phyloP scores from a whole-genome alignment of 192 early-diverging fungal genomes.

The Rhizophlyctis rosea region DNA sequence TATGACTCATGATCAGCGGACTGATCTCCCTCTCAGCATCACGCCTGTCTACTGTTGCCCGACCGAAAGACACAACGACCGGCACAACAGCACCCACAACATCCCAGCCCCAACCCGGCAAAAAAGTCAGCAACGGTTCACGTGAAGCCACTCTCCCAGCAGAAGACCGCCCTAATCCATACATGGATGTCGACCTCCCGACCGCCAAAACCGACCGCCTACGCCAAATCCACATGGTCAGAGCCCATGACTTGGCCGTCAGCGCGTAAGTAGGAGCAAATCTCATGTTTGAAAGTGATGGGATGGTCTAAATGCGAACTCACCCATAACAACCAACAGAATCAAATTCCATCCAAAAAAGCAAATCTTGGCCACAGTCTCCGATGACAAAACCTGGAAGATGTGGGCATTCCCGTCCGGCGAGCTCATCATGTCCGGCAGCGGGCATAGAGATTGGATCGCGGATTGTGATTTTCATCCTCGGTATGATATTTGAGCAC shows the following conservation, averaged over 20 bases:
- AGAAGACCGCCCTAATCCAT: slow-evolving; percentile 45
- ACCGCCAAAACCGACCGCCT: slow-evolving; percentile 35
- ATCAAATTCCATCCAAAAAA: slow-evolving; percentile 61
- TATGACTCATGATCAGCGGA: no score
- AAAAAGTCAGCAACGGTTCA: no score
- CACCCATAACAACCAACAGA: slow-evolving; percentile 19
- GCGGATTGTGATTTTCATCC: slow-evolving; percentile 61
- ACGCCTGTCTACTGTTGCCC: no score
- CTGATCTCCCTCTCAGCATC: no score
- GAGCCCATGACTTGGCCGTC: slow-evolving; percentile 45
- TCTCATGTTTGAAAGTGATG: background rate
- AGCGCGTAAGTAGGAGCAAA: slow-evolving; percentile 36
- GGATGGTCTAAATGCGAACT: background rate
- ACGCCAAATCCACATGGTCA: slow-evolving; percentile 39
- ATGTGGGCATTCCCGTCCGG: slow-evolving; percentile 57
- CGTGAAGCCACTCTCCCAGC: slow-evolving; percentile 26
- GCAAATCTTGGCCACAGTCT: slow-evolving; percentile 54
- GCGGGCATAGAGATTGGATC: slow-evolving; percentile 57
- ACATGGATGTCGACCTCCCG: slow-evolving; percentile 34
- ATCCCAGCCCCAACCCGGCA: slow-evolving; percentile 5
- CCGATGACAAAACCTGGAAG: slow-evolving; percentile 58
- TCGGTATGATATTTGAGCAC: slow-evolving; percentile 35
- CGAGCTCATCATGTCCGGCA: slow-evolving; percentile 55
- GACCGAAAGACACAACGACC: no score
- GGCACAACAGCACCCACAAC: background rate